A percentile compares a stretch with the other conserved stretches of the same genome.
These are phyloP conservation scores for Penicillium cinerascens DNA, from an alignment of 495 filamentous ascomycete species.

Conservation along the genomic window DNA sequence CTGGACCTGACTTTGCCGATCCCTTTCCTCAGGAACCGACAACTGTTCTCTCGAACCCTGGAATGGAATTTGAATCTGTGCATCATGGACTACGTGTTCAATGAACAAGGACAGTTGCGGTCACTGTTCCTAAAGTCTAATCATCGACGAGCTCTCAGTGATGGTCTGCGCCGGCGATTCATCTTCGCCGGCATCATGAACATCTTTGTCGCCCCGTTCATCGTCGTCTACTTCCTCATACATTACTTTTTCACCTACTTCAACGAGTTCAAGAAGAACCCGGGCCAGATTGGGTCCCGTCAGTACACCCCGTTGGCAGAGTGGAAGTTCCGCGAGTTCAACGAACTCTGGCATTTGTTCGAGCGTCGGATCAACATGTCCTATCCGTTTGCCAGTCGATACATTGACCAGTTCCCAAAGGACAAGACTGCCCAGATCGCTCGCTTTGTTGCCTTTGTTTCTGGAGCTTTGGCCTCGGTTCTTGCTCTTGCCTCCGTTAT, in stretches of 20 bases:
- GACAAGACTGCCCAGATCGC: constrained; percentile 82
- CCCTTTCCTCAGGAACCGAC: constrained; percentile 74
- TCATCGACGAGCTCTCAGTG: constrained; percentile 73
- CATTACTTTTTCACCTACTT: constrained; percentile 92
- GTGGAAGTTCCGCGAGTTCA: constrained; percentile 99
- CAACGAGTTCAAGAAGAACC: constrained; percentile 92
- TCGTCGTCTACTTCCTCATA: constrained; percentile 75
- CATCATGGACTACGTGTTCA: constrained; percentile 91
- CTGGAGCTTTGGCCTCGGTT: constrained; percentile 80
- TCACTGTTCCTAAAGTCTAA: constrained; percentile 79
- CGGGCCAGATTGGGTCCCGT: constrained; percentile 73
- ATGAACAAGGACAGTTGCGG: constrained; percentile 77
- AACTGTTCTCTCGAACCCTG: constrained; percentile 75
- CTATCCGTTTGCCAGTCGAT: constrained; percentile 84
- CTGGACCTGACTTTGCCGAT: constrained; percentile 81
- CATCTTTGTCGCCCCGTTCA: constrained; percentile 77
- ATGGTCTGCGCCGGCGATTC: constrained; percentile 70
- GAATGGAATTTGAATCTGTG: constrained; percentile 87
- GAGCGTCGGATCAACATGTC: constrained; percentile 89
- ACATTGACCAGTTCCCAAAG: constrained; percentile 95
- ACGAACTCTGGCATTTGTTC: constrained; percentile 91
- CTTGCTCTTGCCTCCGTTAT: constrained; percentile 74
- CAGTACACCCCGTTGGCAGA: constrained; percentile 90
- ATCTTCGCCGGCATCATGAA: constrained; percentile 81
- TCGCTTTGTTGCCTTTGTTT: constrained; percentile 79